Base-by-base conservation (phyloP, 306 rosid species). In the Corylus heterophylla region DNA sequence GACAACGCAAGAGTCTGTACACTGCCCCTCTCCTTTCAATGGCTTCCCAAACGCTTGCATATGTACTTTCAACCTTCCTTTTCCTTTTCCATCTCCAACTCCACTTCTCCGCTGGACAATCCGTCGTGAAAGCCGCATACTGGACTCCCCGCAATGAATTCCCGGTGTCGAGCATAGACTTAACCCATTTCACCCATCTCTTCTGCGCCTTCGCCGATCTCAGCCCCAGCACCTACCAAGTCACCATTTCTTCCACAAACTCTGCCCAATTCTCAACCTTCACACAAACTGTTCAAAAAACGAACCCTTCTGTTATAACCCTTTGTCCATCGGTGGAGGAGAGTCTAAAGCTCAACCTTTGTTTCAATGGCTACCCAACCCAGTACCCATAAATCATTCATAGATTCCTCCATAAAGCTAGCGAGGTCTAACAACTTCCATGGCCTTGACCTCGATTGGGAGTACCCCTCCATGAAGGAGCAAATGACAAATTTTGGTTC, bases 181-280 rank as follows among this genome's bases (percentile, higher is more conserved):
- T 92, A 37, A 14, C 84, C 16, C 72, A 81, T 20, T 92, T 88
- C 90, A 90, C 94, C 1, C 97, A 92, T 17, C 86, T 92, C 47
- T 90, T 82, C 35, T 92, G 91, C 35, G 94, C 94, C 4, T 88
- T 88, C 20, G 91, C 89, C 35, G 89, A 80, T 62, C 85, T 88
- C 17, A 3, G 75, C 37, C 0, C 82, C 20, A 52, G 39, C 80
- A 85, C 84, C 0, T 48, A 78, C 79, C 73, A 78, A 74, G 84
- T 81, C 71, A 75, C 84, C 42, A 76, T 88, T 59, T 75, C 89
- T 20, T 14, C 83, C 17, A 49, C 85, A 12, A 78, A 83, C 78
- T 12, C 78, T 0, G 74, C 80, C 5, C 73, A 31, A 0, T 85
- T 88, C 87, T 80, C 87, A 2, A 74, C 71, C 39, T 85, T 85